These are phyloP conservation scores for Fagopyrum esculentum DNA, from an alignment of 148 eudicot species.

Conservation along the genomic window DNA sequence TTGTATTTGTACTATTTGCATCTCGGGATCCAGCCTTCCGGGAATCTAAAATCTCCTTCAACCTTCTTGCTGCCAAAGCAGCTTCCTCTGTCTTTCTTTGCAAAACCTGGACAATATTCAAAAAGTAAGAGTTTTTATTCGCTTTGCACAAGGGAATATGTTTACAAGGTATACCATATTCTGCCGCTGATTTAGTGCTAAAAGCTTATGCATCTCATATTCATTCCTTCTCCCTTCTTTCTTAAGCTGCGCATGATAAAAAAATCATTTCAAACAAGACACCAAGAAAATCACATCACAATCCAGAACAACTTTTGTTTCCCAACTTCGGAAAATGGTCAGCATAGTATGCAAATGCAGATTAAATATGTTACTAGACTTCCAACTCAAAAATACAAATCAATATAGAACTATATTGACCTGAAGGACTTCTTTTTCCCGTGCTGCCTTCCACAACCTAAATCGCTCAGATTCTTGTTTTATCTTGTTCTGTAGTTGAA, in stretches of 20 bases:
- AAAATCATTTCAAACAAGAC: neutral
- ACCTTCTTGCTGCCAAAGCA: slow-evolving; percentile 76
- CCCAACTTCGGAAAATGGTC: neutral
- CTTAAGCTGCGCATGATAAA: slow-evolving; percentile 58
- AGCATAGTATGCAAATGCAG: neutral
- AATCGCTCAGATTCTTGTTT: slow-evolving; percentile 99
- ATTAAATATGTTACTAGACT: neutral
- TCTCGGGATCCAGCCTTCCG: slow-evolving; percentile 77
- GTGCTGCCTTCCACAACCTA: slow-evolving; percentile 82
- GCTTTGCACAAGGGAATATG: neutral
- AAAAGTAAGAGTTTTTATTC: neutral
- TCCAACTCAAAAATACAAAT: no score
- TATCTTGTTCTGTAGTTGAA: slow-evolving; percentile 90
- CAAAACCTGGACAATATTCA: slow-evolving; percentile 46
- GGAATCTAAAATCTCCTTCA: slow-evolving; percentile 87
- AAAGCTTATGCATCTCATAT: slow-evolving; percentile 95
- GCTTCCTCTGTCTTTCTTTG: slow-evolving; percentile 99
- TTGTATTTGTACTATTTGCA: slow-evolving; percentile 1
- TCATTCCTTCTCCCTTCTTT: slow-evolving; percentile 97
- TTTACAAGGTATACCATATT: slow-evolving; percentile 47
- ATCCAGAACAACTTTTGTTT: neutral
- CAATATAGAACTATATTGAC: slow-evolving; percentile 22
- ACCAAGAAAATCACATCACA: neutral
- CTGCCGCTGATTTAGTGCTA: slow-evolving; percentile 92
- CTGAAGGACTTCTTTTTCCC: slow-evolving; percentile 99